These are phyloP conservation scores for Beauveria medogensis DNA, from an alignment of 2,329 filamentous ascomycete genomes.

Conservation along the genomic window DNA sequence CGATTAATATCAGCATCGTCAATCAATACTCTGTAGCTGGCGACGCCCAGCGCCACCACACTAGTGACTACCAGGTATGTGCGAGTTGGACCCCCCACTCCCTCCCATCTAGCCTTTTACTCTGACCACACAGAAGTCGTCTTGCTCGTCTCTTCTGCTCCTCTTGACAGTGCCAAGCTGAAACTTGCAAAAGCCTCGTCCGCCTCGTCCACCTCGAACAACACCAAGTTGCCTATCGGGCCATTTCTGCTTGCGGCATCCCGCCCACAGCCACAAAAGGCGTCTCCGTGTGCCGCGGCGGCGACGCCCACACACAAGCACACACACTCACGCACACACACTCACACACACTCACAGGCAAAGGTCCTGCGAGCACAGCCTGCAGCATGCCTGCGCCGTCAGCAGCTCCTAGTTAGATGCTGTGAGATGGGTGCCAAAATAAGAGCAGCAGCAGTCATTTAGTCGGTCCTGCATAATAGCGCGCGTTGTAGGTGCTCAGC, in stretches of 20 bases:
- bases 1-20: too few relatives aligned
- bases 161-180: neutral
- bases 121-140: too few relatives aligned
- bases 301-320: neutral
- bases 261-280: neutral
- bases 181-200: neutral
- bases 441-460: neutral
- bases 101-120: too few relatives aligned
- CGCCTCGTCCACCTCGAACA: neutral
- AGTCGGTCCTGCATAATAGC: neutral
- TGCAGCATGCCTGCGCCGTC: neutral
- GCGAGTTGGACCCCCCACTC: too few relatives aligned
- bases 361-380: neutral
- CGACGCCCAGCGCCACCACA: too few relatives aligned
- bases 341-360: too few relatives aligned
- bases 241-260: constrained; percentile 1
- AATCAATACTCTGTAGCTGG: too few relatives aligned
- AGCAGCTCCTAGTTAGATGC: neutral
- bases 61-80: too few relatives aligned
- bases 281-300: neutral
- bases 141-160: neutral
- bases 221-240: neutral
- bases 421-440: neutral
- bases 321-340: neutral
- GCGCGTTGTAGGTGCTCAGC: neutral